phyloP scores from a whole-genome alignment of 345 rosid genomes.

The Clausena lansium region DNA sequence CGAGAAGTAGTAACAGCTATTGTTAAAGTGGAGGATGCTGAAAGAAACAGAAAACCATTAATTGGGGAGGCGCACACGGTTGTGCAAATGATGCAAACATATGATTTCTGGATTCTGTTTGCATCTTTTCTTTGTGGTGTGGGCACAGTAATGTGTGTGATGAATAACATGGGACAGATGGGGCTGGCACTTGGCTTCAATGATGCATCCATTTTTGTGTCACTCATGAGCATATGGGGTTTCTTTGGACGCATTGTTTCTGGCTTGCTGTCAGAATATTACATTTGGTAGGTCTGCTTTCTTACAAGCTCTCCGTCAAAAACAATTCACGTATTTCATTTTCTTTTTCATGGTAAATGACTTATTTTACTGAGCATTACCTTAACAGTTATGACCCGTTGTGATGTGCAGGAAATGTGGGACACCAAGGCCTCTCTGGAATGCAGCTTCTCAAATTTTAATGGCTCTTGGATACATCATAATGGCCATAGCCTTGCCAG shows the following conservation, averaged over 20 bases:
- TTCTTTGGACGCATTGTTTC: constrained; percentile 87
- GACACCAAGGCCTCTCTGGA: constrained; percentile 91
- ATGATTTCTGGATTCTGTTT: constrained; percentile 85
- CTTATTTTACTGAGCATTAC: too few relatives aligned
- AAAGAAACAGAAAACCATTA: constrained; percentile 37
- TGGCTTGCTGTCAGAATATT: constrained; percentile 74
- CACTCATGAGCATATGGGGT: constrained; percentile 85
- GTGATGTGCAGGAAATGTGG: constrained; percentile 59
- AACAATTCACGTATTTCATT: neutral
- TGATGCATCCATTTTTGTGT: constrained; percentile 82
- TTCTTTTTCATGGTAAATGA: neutral
- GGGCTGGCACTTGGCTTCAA: constrained; percentile 82
- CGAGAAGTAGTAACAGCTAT: neutral
- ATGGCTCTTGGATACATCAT: constrained; percentile 80
- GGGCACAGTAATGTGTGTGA: constrained; percentile 82
- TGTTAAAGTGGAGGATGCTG: neutral
- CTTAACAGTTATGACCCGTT: neutral
- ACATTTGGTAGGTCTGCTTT: constrained; percentile 50
- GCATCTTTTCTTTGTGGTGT: constrained; percentile 82
- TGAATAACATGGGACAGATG: constrained; percentile 93
- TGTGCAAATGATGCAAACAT: constrained; percentile 51
- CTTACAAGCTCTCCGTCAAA: neutral
- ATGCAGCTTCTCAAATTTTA: constrained; percentile 82
- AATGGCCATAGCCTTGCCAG: constrained; percentile 76
- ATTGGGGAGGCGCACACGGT: constrained; percentile 90